These are phyloP conservation scores for Grigorovia humatica DNA, from an alignment of 805 yeast genomes.

Conservation along the genomic window DNA sequence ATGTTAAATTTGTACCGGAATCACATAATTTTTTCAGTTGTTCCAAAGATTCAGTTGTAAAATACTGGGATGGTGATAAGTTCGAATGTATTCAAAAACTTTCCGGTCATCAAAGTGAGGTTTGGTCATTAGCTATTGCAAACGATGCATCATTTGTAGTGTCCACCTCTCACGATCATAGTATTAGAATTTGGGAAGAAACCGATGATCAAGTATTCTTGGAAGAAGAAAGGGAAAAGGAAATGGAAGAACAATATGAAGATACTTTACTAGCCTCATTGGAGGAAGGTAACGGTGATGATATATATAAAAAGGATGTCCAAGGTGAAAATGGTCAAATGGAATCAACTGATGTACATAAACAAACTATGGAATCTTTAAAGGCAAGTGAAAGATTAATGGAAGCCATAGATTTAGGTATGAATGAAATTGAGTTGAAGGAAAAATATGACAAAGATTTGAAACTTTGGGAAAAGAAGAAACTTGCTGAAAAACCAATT, in stretches of 20 bases:
- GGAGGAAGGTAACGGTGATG: constrained; percentile 45
- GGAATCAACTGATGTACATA: constrained; percentile 55
- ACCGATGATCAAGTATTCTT: constrained; percentile 92
- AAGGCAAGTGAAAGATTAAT: constrained; percentile 89
- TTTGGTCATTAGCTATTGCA: constrained; percentile 84
- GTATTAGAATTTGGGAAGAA: constrained; percentile 86
- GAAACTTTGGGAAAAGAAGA: constrained; percentile 33
- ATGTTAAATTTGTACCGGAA: constrained; percentile 73
- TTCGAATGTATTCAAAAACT: constrained; percentile 87
- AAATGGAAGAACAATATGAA: constrained; percentile 86
- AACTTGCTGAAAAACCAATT: constrained; percentile 35
- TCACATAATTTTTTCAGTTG: constrained; percentile 83
- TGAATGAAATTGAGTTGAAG: constrained; percentile 51
- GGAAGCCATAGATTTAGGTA: constrained; percentile 84
- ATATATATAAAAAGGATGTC: constrained; percentile 29
- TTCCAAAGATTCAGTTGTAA: constrained; percentile 79
- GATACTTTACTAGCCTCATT: constrained; percentile 62
- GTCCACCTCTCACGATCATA: constrained; percentile 86
- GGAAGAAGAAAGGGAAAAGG: constrained; percentile 94
- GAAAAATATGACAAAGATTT: constrained; percentile 41
- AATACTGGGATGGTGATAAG: constrained; percentile 98
- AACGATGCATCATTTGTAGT: constrained; percentile 60
- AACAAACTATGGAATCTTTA: constrained; percentile 81
- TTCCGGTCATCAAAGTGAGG: constrained; percentile 82
- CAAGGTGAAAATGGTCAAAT: constrained; percentile 34